phyloP scores from a whole-genome alignment of 148 eudicot genomes.

The Arbutus unedo region DNA sequence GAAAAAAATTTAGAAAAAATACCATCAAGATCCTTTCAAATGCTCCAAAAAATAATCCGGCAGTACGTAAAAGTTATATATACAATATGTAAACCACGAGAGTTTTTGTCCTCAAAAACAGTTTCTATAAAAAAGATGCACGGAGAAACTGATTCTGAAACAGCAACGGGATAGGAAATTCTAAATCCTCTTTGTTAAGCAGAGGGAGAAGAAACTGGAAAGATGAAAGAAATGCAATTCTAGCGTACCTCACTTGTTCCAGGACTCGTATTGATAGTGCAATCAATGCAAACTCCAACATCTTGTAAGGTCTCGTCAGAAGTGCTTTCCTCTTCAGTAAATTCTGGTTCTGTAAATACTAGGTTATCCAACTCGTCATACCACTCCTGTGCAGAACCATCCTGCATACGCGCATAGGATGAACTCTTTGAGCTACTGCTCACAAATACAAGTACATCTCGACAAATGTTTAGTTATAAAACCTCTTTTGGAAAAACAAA shows the following conservation, averaged over 20 bases:
- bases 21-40: too few species aligned
- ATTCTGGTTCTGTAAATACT: constrained; percentile 39
- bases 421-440: neutral
- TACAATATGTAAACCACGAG: too few species aligned
- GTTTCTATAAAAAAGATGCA: too few species aligned
- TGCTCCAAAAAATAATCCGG: too few species aligned
- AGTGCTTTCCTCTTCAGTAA: constrained; percentile 31
- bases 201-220: neutral
- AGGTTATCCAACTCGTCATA: constrained; percentile 81
- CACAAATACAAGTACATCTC: neutral
- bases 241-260: constrained; percentile 85
- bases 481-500: neutral
- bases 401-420: constrained; percentile 39
- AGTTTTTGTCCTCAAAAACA: too few species aligned
- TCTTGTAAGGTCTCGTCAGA: constrained; percentile 33
- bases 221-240: neutral
- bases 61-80: too few species aligned
- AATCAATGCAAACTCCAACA: constrained; percentile 56
- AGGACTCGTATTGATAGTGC: constrained; percentile 77
- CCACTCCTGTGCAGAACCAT: constrained; percentile 80
- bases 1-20: too few species aligned
- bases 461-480: neutral
- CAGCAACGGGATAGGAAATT: too few species aligned
- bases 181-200: too few species aligned
- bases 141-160: too few species aligned